Base-by-base conservation (phyloP, 2,329 filamentous ascomycete genomes). In the Calonectria multiphialidica region DNA sequence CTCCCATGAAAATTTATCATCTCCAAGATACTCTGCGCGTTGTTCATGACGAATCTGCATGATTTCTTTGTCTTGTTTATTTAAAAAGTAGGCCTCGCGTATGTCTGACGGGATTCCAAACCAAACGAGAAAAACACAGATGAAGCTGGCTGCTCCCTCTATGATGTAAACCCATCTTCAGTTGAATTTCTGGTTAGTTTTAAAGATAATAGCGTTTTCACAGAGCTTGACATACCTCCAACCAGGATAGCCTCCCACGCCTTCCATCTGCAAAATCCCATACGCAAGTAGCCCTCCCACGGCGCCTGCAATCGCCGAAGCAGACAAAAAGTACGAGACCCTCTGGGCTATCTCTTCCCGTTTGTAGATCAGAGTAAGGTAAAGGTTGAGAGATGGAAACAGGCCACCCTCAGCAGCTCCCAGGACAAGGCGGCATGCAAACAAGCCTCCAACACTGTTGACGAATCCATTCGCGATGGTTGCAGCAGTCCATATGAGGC, bases 341-440 rank as follows among this genome's bases (percentile, higher is more conserved):
- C 90, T 84, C 16, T 88, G 85, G 2, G 87, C 88, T 23, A 89
- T 84, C 78, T 92, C 90, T 3, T 88, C 86, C 7, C 86, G 84
- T 21, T 87, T 86, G 53, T 81, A 81, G 4, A 80, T 74, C 70
- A 79, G 77, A 30, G 77, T 79, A 28, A 81, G 76, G 62, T 80
- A 81, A 16, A 79, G 10, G 68, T 75, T 78, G 9, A 81, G 73
- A 12, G 72, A 74, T n/a, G 79, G 79, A 45, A 80, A 79, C 2
- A 80, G 61, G 35, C 78, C 79, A 21, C 76, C 76, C 40, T 80
- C 79, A 62, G 72, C 77, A 25, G 74, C 75, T 4, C 79, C 79
- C 28, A 67, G 61, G 15, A 75, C 67, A 1, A 76, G 65, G 16
- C 79, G 77, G 30, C 72, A 73, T 10, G 74, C 76, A 42, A 76